phyloP scores from a whole-genome alignment of 2,329 filamentous ascomycete genomes.

The Dichotomopilus funicola region DNA sequence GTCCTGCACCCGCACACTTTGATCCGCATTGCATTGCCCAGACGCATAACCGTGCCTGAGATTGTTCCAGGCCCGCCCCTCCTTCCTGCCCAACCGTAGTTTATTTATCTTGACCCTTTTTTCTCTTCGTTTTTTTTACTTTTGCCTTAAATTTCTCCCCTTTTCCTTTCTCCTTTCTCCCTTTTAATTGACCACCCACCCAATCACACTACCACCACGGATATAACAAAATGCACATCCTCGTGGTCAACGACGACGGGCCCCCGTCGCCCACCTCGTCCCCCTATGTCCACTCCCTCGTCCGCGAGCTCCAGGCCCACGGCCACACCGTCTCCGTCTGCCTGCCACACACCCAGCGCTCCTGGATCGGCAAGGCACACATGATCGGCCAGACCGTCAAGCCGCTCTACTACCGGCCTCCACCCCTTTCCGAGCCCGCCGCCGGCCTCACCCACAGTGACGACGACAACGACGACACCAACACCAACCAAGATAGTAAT shows the following conservation, averaged over 20 bases:
- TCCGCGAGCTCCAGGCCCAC: slow-evolving; percentile 61
- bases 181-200: too few relatives aligned
- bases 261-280: slow-evolving; percentile 72
- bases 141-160: not conserved
- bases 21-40: too few relatives aligned
- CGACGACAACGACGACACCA: not conserved
- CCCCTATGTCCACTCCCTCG: slow-evolving; percentile 71
- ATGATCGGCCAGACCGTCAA: slow-evolving; percentile 84
- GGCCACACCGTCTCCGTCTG: slow-evolving; percentile 89
- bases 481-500: slow-evolving; percentile 10
- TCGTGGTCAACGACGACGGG: slow-evolving; percentile 73
- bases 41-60: not conserved
- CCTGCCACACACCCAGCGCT: slow-evolving; percentile 83
- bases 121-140: not conserved
- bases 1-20: too few relatives aligned
- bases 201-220: too few relatives aligned
- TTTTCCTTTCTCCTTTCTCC: not conserved
- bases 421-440: slow-evolving; percentile 30
- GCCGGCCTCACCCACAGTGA: slow-evolving; percentile 27
- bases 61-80: not conserved
- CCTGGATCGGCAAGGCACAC: slow-evolving; percentile 98
- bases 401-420: slow-evolving; percentile 72
- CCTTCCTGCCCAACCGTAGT: slow-evolving; percentile 10
- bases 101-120: not conserved
- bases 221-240: slow-evolving; percentile 57